phyloP scores from a whole-genome alignment of 176 grass and related monocot genomes.

The Avena sativa region DNA sequence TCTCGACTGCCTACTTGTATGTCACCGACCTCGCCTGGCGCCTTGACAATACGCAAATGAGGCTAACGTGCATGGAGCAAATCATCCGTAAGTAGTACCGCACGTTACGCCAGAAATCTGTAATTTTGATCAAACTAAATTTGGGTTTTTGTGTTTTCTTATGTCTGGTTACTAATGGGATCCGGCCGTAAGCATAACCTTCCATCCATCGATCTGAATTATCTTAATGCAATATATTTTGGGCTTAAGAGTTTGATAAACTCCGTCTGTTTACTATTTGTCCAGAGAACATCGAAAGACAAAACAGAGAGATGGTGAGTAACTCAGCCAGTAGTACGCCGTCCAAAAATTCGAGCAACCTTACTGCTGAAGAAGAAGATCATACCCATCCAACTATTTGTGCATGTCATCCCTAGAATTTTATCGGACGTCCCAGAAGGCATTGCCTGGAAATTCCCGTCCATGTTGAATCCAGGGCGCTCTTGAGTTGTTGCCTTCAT shows the following conservation, averaged over 20 bases:
- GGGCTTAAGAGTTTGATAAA: background rate
- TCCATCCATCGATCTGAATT: too few relatives aligned
- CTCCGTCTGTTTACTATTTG: background rate
- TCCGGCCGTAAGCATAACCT: too few relatives aligned
- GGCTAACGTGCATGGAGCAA: background rate
- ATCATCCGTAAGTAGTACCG: background rate
- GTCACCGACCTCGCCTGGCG: background rate
- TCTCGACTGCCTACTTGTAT: too few relatives aligned
- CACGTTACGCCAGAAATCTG: too few relatives aligned
- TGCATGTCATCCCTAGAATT: too few relatives aligned
- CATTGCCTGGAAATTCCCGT: too few relatives aligned
- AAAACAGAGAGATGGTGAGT: background rate
- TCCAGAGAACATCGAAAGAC: background rate
- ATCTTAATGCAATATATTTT: background rate
- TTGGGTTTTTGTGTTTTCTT: too few relatives aligned
- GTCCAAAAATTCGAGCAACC: background rate
- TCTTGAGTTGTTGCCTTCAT: too few relatives aligned
- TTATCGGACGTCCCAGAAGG: too few relatives aligned
- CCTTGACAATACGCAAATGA: background rate
- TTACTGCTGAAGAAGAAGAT: background rate
- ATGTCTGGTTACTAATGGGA: too few relatives aligned
- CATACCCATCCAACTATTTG: background rate
- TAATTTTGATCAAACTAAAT: too few relatives aligned
- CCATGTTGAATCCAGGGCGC: too few relatives aligned
- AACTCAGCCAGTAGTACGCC: background rate